phyloP scores from a whole-genome alignment of 768 basidiomycete genomes.

The Rubroboletus satanas region DNA sequence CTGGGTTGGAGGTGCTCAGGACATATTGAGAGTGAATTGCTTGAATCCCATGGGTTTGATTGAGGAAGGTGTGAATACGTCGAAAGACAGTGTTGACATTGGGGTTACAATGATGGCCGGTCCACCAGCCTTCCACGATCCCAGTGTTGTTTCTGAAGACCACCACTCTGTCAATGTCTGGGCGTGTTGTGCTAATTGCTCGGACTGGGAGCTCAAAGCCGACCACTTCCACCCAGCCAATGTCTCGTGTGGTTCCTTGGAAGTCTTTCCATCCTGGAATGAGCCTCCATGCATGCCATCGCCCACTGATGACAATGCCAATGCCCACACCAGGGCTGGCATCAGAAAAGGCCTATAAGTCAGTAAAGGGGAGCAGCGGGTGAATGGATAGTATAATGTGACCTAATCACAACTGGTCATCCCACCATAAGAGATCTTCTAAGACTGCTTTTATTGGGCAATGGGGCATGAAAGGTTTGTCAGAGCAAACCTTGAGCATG shows the following conservation, averaged over 20 bases:
- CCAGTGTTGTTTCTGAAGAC: constrained; percentile 3
- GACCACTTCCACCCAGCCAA: background rate
- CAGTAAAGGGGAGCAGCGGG: background rate
- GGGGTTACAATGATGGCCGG: background rate
- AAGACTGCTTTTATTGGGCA: rapidly evolving
- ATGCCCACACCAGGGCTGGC: constrained; percentile 9
- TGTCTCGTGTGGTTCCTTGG: background rate
- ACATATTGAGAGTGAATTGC: background rate
- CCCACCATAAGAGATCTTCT: background rate
- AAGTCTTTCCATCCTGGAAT: background rate
- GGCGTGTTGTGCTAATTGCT: background rate
- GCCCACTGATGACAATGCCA: background rate
- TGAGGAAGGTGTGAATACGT: background rate
- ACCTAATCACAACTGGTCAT: background rate
- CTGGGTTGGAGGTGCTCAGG: background rate
- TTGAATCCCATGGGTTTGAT: background rate
- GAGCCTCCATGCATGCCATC: background rate
- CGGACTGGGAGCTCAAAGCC: background rate
- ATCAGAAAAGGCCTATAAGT: background rate
- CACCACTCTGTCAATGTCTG: too few relatives aligned
- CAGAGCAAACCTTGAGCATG: constrained; percentile 24
- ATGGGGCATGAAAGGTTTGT: constrained; percentile 33
- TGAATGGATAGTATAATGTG: background rate
- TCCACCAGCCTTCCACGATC: constrained; percentile 1
- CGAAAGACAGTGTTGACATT: background rate